A percentile compares a stretch with the other conserved stretches of the same genome.
Evolutionary conservation across 1,139 yeast genomes (phyloP).

Genomic region (Suhomyces atakaporum): DNA sequence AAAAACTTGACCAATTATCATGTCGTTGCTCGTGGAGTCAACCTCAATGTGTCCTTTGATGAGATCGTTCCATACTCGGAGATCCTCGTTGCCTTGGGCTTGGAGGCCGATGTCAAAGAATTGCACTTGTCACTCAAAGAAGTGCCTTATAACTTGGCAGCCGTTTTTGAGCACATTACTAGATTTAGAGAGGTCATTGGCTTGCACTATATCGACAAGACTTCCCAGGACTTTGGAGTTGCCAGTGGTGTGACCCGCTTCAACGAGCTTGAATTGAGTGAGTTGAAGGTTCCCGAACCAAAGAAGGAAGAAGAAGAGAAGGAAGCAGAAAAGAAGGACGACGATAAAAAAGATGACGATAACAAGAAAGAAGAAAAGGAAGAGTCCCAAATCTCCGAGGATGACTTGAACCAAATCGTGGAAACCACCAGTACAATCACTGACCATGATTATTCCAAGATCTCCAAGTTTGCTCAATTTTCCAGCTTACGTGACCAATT

Average conservation of each 20-base stretch:
- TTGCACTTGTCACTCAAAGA: constrained; percentile 30
- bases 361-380: constrained; percentile 15
- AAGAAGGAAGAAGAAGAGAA: constrained; percentile 9
- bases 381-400: constrained; percentile 19
- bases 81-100: constrained; percentile 27
- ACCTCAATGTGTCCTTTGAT: constrained; percentile 35
- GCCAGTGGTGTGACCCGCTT: constrained; percentile 28
- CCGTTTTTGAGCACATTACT: constrained; percentile 41
- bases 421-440: constrained; percentile 15
- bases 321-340: not conserved
- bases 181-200: constrained; percentile 50
- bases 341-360: too few relatives aligned
- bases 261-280: constrained; percentile 31
- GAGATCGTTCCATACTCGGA: constrained; percentile 37
- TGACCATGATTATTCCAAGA: constrained; percentile 8
- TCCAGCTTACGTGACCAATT: constrained; percentile 26
- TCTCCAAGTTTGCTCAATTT: constrained; percentile 18
- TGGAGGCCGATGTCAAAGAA: constrained; percentile 20
- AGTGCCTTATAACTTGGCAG: constrained; percentile 41
- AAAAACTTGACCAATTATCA: constrained; percentile 64
- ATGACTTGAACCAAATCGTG: constrained; percentile 13
- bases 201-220: constrained; percentile 42
- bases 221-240: constrained; percentile 25
- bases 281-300: constrained; percentile 20
- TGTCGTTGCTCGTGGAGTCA: constrained; percentile 40